phyloP scores from a whole-genome alignment of 2,329 filamentous ascomycete species.

The Reticulascus tulasneorum region DNA sequence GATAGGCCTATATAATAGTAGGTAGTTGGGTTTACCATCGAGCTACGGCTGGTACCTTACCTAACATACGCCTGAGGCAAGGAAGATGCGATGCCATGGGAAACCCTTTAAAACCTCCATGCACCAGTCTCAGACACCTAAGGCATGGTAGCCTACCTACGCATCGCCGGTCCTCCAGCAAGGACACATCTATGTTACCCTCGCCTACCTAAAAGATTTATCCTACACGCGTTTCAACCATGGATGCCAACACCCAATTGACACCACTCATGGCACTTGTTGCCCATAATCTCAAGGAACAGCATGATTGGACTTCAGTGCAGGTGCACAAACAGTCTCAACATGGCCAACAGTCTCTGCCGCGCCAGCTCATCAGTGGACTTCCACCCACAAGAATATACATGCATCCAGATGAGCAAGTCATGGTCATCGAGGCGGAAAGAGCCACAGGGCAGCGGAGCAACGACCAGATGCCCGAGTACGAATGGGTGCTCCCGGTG shows the following conservation, averaged over 20 bases:
- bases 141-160: too few species aligned
- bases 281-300: slow-evolving; percentile 66
- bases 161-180: too few species aligned
- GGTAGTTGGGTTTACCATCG: too few species aligned
- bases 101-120: too few species aligned
- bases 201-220: background rate
- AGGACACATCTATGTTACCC: too few species aligned
- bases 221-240: too few species aligned
- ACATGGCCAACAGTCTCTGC: too few species aligned
- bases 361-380: slow-evolving; percentile 66
- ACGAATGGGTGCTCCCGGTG: slow-evolving; percentile 74
- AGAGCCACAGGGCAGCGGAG: slow-evolving; percentile 41
- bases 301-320: slow-evolving; percentile 70
- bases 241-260: slow-evolving; percentile 5
- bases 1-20: too few species aligned
- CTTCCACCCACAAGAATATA: slow-evolving; percentile 71
- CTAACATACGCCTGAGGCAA: too few species aligned
- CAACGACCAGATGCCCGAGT: slow-evolving; percentile 49
- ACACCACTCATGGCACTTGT: slow-evolving; percentile 40
- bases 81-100: too few species aligned
- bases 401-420: slow-evolving; percentile 78
- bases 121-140: too few species aligned
- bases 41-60: too few species aligned
- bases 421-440: slow-evolving; percentile 63
- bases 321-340: slow-evolving; percentile 45